Conservation (phyloP, 1,284 basidiomycete species). For the Apiotrichum montevideense region DNA sequence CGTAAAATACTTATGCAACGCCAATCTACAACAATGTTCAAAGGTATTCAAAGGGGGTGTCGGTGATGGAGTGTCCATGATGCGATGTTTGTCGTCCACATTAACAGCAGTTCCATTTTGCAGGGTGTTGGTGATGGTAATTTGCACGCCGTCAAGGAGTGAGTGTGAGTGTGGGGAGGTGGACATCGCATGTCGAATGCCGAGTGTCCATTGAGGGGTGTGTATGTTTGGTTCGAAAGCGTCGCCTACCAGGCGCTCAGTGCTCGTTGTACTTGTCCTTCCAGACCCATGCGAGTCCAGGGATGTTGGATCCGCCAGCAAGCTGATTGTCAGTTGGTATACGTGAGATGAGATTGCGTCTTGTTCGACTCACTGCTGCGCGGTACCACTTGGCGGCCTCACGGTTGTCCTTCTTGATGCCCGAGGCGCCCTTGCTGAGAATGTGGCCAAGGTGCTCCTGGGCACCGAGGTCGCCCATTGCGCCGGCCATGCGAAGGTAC, state of each 20-base stretch:
- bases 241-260: background rate
- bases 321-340: slow-evolving; percentile 2
- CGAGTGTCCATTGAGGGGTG: no score
- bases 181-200: no score
- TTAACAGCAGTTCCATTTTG: no score
- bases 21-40: no score
- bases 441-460: slow-evolving; percentile 45
- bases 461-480: slow-evolving; percentile 38
- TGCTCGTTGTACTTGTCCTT: slow-evolving; percentile 28
- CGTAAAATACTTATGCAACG: no score
- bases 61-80: no score
- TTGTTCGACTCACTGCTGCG: slow-evolving; percentile 26
- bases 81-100: no score
- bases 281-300: slow-evolving; percentile 47
- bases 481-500: slow-evolving; percentile 42
- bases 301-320: slow-evolving; percentile 33
- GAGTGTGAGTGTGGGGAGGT: no score
- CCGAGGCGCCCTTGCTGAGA: slow-evolving; percentile 39
- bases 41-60: no score
- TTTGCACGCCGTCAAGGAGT: no score
- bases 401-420: slow-evolving; percentile 46
- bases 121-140: no score
- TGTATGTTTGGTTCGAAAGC: no score
- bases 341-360: background rate
- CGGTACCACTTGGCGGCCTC: slow-evolving; percentile 47